phyloP scores from a whole-genome alignment of 768 basidiomycete genomes.

The Collybia sordida region DNA sequence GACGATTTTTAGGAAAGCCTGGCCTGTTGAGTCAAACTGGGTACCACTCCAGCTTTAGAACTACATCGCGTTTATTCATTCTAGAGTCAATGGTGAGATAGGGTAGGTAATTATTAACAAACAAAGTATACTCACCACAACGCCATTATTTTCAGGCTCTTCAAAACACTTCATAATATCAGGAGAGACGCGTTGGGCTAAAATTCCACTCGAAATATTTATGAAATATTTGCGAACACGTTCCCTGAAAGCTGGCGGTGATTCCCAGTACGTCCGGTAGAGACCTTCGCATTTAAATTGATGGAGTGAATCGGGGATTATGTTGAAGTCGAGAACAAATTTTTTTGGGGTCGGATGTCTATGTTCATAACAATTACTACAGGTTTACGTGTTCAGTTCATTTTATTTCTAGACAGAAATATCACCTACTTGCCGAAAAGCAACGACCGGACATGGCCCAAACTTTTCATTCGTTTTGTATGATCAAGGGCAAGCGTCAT shows the following conservation, averaged over 20 bases:
- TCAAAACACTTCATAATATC: not conserved
- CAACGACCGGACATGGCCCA: not conserved
- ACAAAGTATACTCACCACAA: too few relatives aligned
- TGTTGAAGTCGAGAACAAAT: conserved; percentile 2
- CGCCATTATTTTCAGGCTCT: not conserved
- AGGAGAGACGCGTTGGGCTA: not conserved
- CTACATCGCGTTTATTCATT: too few relatives aligned
- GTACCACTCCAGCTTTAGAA: too few relatives aligned
- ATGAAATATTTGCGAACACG: not conserved
- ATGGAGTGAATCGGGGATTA: conserved; percentile 1
- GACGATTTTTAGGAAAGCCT: too few relatives aligned
- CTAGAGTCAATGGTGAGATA: too few relatives aligned
- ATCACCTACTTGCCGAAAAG: not conserved
- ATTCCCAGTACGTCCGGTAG: conserved; percentile 4
- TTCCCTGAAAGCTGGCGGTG: conserved; percentile 2
- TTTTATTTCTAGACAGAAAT: not conserved
- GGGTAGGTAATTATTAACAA: too few relatives aligned
- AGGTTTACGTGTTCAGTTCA: not conserved
- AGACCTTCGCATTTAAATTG: conserved; percentile 3
- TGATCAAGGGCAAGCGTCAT: not conserved
- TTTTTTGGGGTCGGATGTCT: not conserved
- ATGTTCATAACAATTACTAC: not conserved
- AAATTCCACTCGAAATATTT: not conserved
- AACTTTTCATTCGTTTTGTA: not conserved
- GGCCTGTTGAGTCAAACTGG: too few relatives aligned